Conservation (phyloP, 805 yeast genomes). For the Metschnikowia kunwiensis region DNA sequence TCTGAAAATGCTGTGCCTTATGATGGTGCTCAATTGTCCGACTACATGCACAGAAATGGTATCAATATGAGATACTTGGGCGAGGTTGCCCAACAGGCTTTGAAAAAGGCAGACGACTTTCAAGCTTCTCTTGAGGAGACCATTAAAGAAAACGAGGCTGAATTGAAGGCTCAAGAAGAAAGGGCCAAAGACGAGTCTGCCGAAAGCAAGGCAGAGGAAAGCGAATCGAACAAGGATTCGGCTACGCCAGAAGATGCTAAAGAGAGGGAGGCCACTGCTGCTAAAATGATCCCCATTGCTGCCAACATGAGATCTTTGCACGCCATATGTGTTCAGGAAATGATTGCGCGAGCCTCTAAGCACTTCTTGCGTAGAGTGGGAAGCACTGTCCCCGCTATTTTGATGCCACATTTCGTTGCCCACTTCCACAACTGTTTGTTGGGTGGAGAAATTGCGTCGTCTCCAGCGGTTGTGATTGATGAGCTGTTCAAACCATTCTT, state of each 20-base stretch:
- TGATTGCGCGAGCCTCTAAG: conserved; percentile 76
- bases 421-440: conserved; percentile 71
- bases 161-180: too few relatives aligned
- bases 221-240: conserved; percentile 14
- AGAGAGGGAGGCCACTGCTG: conserved; percentile 28
- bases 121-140: conserved; percentile 19
- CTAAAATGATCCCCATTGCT: conserved; percentile 40
- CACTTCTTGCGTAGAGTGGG: conserved; percentile 60
- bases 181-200: conserved; percentile 18
- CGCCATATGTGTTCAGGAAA: conserved; percentile 55
- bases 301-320: conserved; percentile 49
- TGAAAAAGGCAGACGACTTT: conserved; percentile 18
- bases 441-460: conserved; percentile 45
- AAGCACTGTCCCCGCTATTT: conserved; percentile 45
- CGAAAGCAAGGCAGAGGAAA: conserved; percentile 5
- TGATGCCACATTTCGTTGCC: conserved; percentile 59
- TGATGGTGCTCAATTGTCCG: conserved; percentile 75
- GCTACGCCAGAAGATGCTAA: conserved; percentile 25
- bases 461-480: conserved; percentile 42
- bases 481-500: conserved; percentile 42
- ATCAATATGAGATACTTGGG: conserved; percentile 89
- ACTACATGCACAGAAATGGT: conserved; percentile 73
- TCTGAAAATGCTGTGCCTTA: conserved; percentile 61
- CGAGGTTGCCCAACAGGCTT: conserved; percentile 41
- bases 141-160: conserved; percentile 26